Evolutionary conservation across 768 basidiomycete species (phyloP).

Genomic region (Hygrophorus pudorinus): DNA sequence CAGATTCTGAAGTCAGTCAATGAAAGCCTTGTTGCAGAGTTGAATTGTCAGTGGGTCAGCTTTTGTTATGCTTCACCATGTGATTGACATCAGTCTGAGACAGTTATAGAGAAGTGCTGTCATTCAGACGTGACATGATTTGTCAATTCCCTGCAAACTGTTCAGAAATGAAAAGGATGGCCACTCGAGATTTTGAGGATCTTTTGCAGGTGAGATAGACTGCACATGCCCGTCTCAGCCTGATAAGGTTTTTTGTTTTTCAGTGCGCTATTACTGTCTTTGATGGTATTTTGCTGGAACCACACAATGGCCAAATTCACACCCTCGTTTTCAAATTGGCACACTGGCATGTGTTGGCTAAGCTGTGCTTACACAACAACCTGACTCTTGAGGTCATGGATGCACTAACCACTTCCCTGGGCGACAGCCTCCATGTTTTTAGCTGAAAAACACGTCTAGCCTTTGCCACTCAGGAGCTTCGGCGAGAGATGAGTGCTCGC

Average conservation of each 20-base stretch:
- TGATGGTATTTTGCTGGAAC: conserved; percentile 19
- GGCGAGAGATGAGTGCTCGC: background rate
- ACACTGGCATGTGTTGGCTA: conserved; percentile 11
- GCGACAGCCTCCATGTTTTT: background rate
- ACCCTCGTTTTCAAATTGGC: conserved; percentile 8
- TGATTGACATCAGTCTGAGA: background rate
- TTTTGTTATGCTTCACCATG: background rate
- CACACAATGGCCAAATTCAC: conserved; percentile 10
- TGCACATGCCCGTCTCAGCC: background rate
- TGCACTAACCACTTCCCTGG: conserved; percentile 10
- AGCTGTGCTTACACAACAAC: conserved; percentile 15
- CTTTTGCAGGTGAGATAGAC: conserved; percentile 10
- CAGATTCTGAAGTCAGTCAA: conserved; percentile 17
- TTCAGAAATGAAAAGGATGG: conserved; percentile 16
- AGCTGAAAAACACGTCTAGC: conserved; percentile 1
- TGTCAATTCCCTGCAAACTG: conserved; percentile 12
- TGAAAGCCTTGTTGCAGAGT: conserved; percentile 7
- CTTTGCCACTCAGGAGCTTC: conserved; percentile 4
- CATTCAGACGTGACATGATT: conserved; percentile 9
- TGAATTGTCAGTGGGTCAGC: conserved; percentile 16
- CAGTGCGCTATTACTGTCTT: conserved; percentile 9
- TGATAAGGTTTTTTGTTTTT: background rate
- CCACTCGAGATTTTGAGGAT: conserved; percentile 17
- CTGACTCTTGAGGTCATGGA: conserved; percentile 6
- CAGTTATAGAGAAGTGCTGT: conserved; percentile 5